A percentile compares a stretch with the other conserved stretches of the same genome.
Evolutionary conservation across 768 basidiomycete species (phyloP).

Genomic region (Trametes cubensis): DNA sequence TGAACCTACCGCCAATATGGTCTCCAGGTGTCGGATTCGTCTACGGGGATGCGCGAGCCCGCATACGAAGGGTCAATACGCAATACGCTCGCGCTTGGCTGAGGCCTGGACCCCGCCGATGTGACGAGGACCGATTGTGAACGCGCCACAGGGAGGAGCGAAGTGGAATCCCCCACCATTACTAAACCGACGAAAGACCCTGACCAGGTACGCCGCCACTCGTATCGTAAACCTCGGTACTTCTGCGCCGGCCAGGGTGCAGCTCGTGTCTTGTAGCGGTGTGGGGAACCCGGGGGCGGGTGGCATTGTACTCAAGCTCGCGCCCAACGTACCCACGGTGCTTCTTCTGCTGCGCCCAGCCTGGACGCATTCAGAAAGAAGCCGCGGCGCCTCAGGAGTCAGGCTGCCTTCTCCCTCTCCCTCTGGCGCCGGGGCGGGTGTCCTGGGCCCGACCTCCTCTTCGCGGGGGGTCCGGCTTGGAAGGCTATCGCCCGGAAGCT

Average conservation of each 20-base stretch:
- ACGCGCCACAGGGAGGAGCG: neutral
- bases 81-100: neutral
- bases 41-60: neutral
- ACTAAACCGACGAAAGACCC: neutral
- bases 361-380: conserved; percentile 6
- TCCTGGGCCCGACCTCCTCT: conserved; percentile 3
- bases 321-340: conserved; percentile 10
- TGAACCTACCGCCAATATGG: conserved; percentile 17
- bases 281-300: neutral
- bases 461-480: conserved; percentile 7
- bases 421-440: neutral
- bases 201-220: conserved; percentile 3
- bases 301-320: neutral
- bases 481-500: conserved; percentile 22
- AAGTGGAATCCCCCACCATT: neutral
- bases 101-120: neutral
- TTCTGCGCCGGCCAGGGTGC: neutral
- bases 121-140: neutral
- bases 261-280: conserved; percentile 2
- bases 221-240: neutral
- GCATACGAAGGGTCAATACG: neutral
- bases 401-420: neutral
- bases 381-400: neutral
- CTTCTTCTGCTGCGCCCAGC: conserved; percentile 16
- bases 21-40: neutral